phyloP scores from a whole-genome alignment of 495 filamentous ascomycete species.

The Chaetomidium leptoderma region DNA sequence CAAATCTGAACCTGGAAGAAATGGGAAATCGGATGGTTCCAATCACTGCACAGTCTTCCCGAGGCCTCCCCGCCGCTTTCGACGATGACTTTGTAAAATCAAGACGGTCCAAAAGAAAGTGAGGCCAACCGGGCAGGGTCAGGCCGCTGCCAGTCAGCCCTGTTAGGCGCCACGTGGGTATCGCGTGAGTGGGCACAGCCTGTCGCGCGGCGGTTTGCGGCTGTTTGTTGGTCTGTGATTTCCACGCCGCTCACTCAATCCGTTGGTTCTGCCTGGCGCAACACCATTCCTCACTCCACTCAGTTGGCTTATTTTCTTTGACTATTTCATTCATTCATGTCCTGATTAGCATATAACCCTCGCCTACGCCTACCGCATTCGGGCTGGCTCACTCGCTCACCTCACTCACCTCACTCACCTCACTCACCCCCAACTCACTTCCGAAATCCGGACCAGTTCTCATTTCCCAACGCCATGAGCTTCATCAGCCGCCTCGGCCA shows the following conservation, averaged over 20 bases:
- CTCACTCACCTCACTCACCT: neutral
- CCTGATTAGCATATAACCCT: neutral
- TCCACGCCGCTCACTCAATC: neutral
- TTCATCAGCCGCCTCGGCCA: conserved; percentile 2
- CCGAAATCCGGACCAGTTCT: no score
- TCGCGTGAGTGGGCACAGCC: conserved; percentile 5
- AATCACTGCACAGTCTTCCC: no score
- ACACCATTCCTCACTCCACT: neutral
- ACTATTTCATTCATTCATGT: neutral
- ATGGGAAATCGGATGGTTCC: no score
- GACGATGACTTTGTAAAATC: no score
- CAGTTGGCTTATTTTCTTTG: neutral
- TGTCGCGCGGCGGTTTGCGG: neutral
- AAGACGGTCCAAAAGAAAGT: no score
- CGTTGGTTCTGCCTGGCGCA: neutral
- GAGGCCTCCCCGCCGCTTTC: no score
- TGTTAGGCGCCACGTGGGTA: neutral
- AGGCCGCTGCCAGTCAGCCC: no score
- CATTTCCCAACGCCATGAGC: neutral
- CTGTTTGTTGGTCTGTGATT: neutral
- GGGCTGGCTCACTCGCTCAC: neutral
- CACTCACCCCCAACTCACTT: neutral
- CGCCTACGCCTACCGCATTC: no score
- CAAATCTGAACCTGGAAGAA: no score
- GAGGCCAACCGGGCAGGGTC: no score